Base-by-base conservation (phyloP, 2,329 filamentous ascomycete species). In the Sporothrix schenckii region DNA sequence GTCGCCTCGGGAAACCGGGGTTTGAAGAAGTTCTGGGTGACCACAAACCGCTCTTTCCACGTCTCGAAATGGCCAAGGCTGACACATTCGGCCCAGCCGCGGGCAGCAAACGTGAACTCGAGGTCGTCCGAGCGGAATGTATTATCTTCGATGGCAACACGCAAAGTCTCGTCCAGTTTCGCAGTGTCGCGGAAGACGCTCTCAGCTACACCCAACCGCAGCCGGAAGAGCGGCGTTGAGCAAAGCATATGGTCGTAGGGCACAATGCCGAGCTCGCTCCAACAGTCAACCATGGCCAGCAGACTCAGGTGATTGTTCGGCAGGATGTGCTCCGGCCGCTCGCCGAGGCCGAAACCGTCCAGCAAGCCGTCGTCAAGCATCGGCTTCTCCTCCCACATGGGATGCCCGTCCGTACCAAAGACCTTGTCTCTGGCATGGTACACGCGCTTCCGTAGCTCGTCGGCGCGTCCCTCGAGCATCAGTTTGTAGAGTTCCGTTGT, bases 171-270 rank as follows among this genome's bases (percentile, higher is more conserved):
- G 66, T 97, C 91, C 16, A 99, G 88, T 68, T 97, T 84, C 2
- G 87, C 87, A 21, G 88, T 85, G 76, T 94, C 93, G 74, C 93
- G 90, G 83, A 97, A 99, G 50, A 99, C 85, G 78, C 97, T 94
- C 81, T 99, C 95, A 0, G 94, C 94, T n/a, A 97, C 96, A 70
- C 95, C 95, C 47, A 99, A 87, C 88, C 95, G 97, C 74, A 99
- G 88, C 66, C 95, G 91, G 84, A 99, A 99, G 61, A 98, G 88
- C 82, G 95, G 95, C 52, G 95, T 99, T 69, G 93, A 97, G 83
- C 95, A 99, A 75, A 99, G 96, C 94, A 99, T 99, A 83, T 99
- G 96, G 80, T 99, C 94, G 80, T 99, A 99, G 0, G 95, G 95
- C 63, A 96, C 91, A 76, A 97, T 99, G 47, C 89, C 91, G 60